Percentiles rank a stretch among this genome's conserved stretches.
Conservation (phyloP, 805 yeast species). For the Candida loeiensis region DNA sequence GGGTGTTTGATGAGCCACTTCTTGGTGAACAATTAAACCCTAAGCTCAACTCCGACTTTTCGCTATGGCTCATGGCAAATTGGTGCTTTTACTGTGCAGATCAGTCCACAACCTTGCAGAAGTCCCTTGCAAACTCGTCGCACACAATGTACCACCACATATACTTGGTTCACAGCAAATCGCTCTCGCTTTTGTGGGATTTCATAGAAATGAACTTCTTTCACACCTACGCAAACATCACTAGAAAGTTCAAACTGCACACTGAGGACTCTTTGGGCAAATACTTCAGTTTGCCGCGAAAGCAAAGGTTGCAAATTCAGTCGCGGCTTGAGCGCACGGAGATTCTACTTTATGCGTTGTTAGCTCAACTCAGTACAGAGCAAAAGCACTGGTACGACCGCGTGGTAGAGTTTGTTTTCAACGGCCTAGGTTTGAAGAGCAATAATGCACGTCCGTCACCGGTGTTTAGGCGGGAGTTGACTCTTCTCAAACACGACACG, state of each 20-base stretch:
- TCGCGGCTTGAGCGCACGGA: constrained; percentile 10
- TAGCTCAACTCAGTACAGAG: constrained; percentile 21
- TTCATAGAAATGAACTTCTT: constrained; percentile 17
- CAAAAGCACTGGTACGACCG: constrained; percentile 29
- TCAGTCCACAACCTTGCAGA: constrained; percentile 19
- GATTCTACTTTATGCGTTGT: constrained; percentile 12
- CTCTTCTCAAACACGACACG: constrained; percentile 21
- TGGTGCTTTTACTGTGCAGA: constrained; percentile 40
- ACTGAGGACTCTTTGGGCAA: constrained; percentile 2
- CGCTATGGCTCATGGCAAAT: constrained; percentile 29
- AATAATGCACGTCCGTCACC: constrained; percentile 17
- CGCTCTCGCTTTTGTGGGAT: constrained; percentile 19
- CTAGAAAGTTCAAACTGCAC: constrained; percentile 1
- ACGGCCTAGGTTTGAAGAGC: constrained; percentile 22
- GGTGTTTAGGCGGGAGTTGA: constrained; percentile 25
- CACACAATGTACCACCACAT: constrained; percentile 21
- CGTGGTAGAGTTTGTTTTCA: constrained; percentile 24
- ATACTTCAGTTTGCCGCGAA: constrained; percentile 7
- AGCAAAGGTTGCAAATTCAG: constrained; percentile 3
- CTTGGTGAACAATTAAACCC: constrained; percentile 24
- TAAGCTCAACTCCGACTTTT: constrained; percentile 15
- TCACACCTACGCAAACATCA: constrained; percentile 4
- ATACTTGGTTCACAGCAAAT: constrained; percentile 20
- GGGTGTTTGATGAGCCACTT: constrained; percentile 31
- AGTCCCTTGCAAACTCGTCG: constrained; percentile 16